Evolutionary conservation across 768 basidiomycete species (phyloP).

Genomic region (Panaeolus cyanescens): DNA sequence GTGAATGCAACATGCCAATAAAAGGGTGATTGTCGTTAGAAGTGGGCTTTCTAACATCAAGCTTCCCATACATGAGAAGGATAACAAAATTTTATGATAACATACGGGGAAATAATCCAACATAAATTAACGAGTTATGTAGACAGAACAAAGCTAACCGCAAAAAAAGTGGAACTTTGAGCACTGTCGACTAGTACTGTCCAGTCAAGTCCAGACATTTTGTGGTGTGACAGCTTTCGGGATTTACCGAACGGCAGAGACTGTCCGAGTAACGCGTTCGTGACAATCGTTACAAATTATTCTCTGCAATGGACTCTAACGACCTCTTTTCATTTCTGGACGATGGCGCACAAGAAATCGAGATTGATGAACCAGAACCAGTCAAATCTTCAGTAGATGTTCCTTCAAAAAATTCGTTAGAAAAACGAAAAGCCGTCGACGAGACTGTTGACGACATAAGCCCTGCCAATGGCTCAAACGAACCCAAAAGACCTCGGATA

Average conservation of each 20-base stretch:
- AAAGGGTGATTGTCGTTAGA: too few relatives aligned
- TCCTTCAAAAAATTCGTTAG: constrained; percentile 11
- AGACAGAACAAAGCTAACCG: too few relatives aligned
- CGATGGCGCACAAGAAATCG: constrained; percentile 36
- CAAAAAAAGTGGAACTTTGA: too few relatives aligned
- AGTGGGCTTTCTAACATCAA: too few relatives aligned
- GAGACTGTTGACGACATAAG: constrained; percentile 29
- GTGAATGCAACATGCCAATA: too few relatives aligned
- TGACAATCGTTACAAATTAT: constrained; percentile 18
- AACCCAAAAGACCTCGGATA: constrained; percentile 61
- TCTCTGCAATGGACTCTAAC: constrained; percentile 42
- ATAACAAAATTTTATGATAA: too few relatives aligned
- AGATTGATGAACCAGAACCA: constrained; percentile 31
- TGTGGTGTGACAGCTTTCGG: neutral
- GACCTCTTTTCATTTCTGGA: constrained; percentile 76
- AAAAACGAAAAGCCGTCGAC: constrained; percentile 27
- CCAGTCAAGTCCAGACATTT: neutral
- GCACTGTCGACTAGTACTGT: too few relatives aligned
- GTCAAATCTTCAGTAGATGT: constrained; percentile 24
- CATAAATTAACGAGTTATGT: too few relatives aligned
- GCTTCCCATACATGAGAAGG: too few relatives aligned
- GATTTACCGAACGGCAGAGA: neutral
- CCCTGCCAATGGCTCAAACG: constrained; percentile 26
- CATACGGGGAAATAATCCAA: too few relatives aligned
- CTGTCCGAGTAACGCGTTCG: constrained; percentile 16